phyloP scores from a whole-genome alignment of 495 filamentous ascomycete genomes.

The Astrothelium subdiscretum region DNA sequence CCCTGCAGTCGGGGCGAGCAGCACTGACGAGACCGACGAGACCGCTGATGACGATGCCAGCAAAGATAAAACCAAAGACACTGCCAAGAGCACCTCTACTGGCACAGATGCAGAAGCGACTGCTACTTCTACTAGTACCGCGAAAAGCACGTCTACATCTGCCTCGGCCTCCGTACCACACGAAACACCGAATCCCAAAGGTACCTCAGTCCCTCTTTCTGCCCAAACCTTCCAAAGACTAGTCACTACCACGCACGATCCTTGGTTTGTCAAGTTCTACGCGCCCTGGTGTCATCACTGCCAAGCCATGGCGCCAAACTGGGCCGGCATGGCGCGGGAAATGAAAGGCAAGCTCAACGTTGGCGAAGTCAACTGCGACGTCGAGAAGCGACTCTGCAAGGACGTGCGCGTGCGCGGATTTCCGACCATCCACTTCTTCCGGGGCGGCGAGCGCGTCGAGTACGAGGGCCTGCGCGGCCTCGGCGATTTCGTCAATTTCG shows the following conservation, averaged over 20 bases:
- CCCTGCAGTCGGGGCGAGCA: constrained; percentile 41
- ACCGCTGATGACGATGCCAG: constrained; percentile 35
- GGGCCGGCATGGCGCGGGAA: constrained; percentile 79
- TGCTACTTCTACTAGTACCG: not conserved
- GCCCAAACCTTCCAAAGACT: constrained; percentile 76
- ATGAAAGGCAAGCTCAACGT: constrained; percentile 80
- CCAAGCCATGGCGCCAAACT: constrained; percentile 80
- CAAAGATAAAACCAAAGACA: constrained; percentile 40
- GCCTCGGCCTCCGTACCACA: constrained; percentile 15
- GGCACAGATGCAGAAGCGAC: not conserved
- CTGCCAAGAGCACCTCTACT: constrained; percentile 18
- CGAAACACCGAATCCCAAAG: constrained; percentile 56
- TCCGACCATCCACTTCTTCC: constrained; percentile 89
- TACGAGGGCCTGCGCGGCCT: constrained; percentile 88
- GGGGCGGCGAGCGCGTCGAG: constrained; percentile 79
- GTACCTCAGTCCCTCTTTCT: constrained; percentile 60
- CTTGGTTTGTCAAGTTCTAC: constrained; percentile 99
- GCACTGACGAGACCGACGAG: constrained; percentile 36
- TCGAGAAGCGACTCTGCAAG: constrained; percentile 74
- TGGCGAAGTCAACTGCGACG: constrained; percentile 92
- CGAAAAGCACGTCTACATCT: not conserved
- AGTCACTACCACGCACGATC: constrained; percentile 77
- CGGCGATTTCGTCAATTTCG: constrained; percentile 77
- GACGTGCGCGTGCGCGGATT: constrained; percentile 67
- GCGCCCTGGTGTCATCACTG: constrained; percentile 96